Conservation (phyloP, 1,284 basidiomycete species). For the Moesziomyces antarcticus region DNA sequence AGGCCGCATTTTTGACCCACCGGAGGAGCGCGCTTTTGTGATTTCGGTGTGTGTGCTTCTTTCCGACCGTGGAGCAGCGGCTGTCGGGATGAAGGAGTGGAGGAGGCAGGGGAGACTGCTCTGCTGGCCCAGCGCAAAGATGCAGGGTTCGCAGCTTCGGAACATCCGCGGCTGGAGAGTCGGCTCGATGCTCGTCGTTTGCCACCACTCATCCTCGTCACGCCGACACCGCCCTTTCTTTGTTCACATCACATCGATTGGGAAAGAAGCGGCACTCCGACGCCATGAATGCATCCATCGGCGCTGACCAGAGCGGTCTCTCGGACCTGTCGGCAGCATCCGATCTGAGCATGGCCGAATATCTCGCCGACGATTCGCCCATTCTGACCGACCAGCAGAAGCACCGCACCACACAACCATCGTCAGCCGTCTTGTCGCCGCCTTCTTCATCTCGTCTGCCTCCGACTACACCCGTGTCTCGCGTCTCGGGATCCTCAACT, state of each 20-base stretch:
- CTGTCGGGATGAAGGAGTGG: not conserved
- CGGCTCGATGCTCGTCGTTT: not conserved
- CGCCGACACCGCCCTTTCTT: not conserved
- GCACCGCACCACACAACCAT: not conserved
- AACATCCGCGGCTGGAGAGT: constrained; percentile 1
- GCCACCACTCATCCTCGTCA: not conserved
- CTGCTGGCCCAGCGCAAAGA: too few species aligned
- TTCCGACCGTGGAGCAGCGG: too few species aligned
- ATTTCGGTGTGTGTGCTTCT: constrained; percentile 1
- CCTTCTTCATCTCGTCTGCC: not conserved
- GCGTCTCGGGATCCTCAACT: not conserved
- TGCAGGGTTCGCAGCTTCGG: constrained; percentile 26
- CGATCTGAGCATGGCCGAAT: constrained; percentile 8
- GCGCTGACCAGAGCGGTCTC: constrained; percentile 32
- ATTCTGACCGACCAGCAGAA: not conserved
- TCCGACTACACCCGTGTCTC: not conserved
- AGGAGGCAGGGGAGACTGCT: too few species aligned
- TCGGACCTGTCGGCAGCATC: constrained; percentile 40
- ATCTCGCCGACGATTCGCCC: constrained; percentile 10
- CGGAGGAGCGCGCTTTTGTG: too few species aligned
- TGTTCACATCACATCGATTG: not conserved
- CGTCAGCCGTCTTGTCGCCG: not conserved
- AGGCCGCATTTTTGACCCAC: not conserved
- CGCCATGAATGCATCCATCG: constrained; percentile 17
- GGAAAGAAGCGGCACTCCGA: not conserved